Conservation (phyloP, 2,329 filamentous ascomycete genomes). For the Malbranchea zuffiana region DNA sequence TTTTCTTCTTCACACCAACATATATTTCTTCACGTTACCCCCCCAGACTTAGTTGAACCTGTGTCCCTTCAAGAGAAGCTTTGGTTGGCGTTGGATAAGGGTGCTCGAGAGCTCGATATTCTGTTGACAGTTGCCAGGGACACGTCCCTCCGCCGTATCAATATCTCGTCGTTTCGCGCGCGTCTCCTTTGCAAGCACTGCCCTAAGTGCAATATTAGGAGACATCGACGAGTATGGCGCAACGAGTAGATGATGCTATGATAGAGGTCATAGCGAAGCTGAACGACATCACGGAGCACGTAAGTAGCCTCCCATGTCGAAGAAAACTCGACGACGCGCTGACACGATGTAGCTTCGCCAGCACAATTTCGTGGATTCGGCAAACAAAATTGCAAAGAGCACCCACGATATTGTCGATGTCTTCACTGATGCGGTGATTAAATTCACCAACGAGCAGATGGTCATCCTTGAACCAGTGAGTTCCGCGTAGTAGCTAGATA, state of each 20-base stretch:
- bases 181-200: too few relatives aligned
- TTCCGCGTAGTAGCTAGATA: neutral
- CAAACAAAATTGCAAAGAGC: slow-evolving; percentile 28
- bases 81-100: too few relatives aligned
- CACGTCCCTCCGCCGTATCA: too few relatives aligned
- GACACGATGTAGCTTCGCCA: slow-evolving; percentile 3
- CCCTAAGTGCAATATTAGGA: too few relatives aligned
- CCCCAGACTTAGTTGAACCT: too few relatives aligned
- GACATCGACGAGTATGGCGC: slow-evolving; percentile 14
- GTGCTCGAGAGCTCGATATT: too few relatives aligned
- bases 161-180: too few relatives aligned
- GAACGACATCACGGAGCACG: slow-evolving; percentile 20
- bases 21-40: too few relatives aligned
- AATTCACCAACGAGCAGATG: slow-evolving; percentile 17
- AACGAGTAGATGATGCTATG: slow-evolving; percentile 23
- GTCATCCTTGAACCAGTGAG: slow-evolving; percentile 16
- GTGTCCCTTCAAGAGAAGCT: too few relatives aligned
- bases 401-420: slow-evolving; percentile 24
- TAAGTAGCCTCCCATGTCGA: slow-evolving; percentile 13
- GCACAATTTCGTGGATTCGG: slow-evolving; percentile 15
- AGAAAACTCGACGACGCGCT: neutral
- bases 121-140: too few relatives aligned
- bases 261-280: slow-evolving; percentile 21
- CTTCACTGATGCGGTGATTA: slow-evolving; percentile 23
- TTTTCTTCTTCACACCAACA: too few relatives aligned